Base-by-base conservation (phyloP, 805 yeast species). In the Yamadazyma philogaea region DNA sequence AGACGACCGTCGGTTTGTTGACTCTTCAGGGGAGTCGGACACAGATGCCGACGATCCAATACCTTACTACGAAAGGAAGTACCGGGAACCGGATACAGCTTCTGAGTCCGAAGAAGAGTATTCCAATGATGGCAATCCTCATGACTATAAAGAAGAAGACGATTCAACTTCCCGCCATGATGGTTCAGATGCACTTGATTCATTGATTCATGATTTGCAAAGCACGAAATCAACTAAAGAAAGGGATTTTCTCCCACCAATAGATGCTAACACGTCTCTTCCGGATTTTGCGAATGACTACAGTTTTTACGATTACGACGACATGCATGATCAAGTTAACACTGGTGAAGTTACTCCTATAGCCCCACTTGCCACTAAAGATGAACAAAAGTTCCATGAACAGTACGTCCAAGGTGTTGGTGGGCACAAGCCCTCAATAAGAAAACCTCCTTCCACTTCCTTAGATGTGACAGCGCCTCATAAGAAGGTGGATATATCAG, bases 121-220 rank as follows among this genome's bases (percentile, higher is more conserved):
- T 16, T 16, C 11, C 14, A 22, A 34, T 22, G 16, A 2, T 16
- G 35, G 11, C 6, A 15, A 3, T 7, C 21, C 24, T 15, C 14
- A 31, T 5, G 34, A 18, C 7, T 27, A 31, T 12, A 20, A 24
- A 5, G 19, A 22, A 19, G 20, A n/a, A 4, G 42, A 36, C 11
- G 46, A 31, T 6, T n/a, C 22, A 21, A 19, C 11, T 16, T 16
- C 22, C 6, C 22, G 16, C 16, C 31, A 34, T 35, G 46, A 39
- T 38, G 31, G 30, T 26, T 18, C 17, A 7, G 64, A 57, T 30
- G 64, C 66, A 4, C 49, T 69, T 22, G 74, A 68, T 42, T 56
- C 66, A 5, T 50, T 69, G n/a, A 68, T 69, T 14, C 53, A 60
- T 40, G 72, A 69, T 44, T 51, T 69, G 20, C 56, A 58, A 37